Conservation (phyloP, 257 asterid genomes). For the Nicotiana sylvestris region DNA sequence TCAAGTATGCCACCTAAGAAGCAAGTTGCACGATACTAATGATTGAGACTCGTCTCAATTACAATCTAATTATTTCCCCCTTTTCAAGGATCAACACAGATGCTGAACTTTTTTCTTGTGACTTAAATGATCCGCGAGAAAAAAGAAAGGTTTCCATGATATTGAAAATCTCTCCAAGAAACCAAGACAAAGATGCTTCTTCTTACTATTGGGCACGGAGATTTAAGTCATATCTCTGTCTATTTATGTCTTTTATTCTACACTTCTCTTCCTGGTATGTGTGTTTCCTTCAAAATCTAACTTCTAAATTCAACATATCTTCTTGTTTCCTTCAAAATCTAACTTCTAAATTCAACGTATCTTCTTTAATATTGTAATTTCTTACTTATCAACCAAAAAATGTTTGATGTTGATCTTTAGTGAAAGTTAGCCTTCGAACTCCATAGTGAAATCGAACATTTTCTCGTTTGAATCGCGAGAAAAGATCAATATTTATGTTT, state of each 20-base stretch:
- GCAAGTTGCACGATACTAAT: neutral
- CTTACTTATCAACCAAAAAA: neutral
- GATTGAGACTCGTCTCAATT: neutral
- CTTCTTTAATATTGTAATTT: neutral
- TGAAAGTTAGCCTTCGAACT: neutral
- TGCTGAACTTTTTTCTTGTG: neutral
- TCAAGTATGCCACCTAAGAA: slow-evolving; percentile 3
- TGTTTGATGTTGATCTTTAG: slow-evolving; percentile 1
- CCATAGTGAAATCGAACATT: neutral
- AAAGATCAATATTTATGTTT: neutral
- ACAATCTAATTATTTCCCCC: neutral
- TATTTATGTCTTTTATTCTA: neutral
- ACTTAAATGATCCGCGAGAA: neutral
- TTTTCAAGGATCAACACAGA: slow-evolving; percentile 1
- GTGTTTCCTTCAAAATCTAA: neutral
- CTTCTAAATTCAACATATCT: neutral
- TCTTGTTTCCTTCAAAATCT: too few species aligned
- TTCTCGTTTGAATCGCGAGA: neutral
- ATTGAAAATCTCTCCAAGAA: neutral
- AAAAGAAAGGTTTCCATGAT: neutral
- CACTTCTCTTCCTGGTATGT: neutral
- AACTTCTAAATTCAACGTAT: too few species aligned
- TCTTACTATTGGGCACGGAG: neutral
- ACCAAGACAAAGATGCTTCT: slow-evolving; percentile 1
- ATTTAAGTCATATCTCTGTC: neutral